phyloP scores from a whole-genome alignment of 2,329 filamentous ascomycete species.

The Esteya vermicola region DNA sequence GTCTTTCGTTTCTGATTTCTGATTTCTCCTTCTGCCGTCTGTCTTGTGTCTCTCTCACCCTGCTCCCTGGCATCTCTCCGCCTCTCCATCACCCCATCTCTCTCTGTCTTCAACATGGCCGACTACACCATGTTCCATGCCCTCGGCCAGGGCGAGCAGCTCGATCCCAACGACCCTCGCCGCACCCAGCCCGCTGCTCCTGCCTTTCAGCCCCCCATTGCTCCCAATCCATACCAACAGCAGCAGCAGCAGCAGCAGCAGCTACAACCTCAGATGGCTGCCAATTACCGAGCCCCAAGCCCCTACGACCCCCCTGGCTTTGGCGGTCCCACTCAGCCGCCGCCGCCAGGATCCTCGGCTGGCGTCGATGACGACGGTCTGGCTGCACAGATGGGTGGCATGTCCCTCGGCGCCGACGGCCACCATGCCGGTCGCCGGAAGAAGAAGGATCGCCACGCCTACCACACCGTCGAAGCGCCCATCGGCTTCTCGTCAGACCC shows the following conservation, averaged over 20 bases:
- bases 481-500: too few species aligned
- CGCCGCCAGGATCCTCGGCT: conserved; percentile 12
- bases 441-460: conserved; percentile 92
- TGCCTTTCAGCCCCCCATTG: conserved; percentile 38
- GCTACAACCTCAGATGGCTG: too few species aligned
- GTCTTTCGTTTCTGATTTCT: conserved; percentile 1
- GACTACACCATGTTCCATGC: conserved; percentile 38
- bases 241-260: conserved; percentile 1
- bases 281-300: conserved; percentile 17
- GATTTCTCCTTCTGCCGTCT: background rate
- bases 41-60: too few species aligned
- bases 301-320: conserved; percentile 12
- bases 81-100: too few species aligned
- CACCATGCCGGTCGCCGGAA: conserved; percentile 47
- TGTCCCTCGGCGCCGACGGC: conserved; percentile 48
- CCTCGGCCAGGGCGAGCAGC: conserved; percentile 32
- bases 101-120: too few species aligned
- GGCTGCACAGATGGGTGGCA: conserved; percentile 62
- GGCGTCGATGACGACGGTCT: conserved; percentile 31
- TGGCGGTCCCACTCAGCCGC: conserved; percentile 14
- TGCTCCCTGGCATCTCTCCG: too few species aligned
- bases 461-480: conserved; percentile 70
- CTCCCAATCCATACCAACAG: conserved; percentile 40
- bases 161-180: conserved; percentile 38
- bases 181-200: conserved; percentile 23